phyloP scores from a whole-genome alignment of 306 rosid genomes.

The Casuarina equisetifolia region DNA sequence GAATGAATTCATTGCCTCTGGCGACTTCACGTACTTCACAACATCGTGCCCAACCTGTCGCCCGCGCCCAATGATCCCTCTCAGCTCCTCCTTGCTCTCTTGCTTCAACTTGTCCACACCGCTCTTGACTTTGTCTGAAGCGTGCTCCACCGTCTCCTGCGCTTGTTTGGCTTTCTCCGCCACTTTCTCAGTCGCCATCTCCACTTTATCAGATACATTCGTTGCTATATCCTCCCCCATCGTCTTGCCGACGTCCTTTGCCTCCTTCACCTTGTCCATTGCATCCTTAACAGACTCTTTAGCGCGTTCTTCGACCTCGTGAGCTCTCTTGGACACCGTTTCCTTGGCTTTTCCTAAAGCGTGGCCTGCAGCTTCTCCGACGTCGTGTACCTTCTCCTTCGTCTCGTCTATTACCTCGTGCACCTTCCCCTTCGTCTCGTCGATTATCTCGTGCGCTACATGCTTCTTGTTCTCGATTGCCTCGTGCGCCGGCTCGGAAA shows the following conservation, averaged over 20 bases:
- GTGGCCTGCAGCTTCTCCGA: constrained; percentile 18
- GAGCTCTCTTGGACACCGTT: constrained; percentile 15
- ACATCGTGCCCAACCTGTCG: not conserved
- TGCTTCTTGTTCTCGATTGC: constrained; percentile 13
- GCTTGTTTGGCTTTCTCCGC: not conserved
- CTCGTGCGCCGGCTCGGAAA: constrained; percentile 24
- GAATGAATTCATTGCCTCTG: constrained; percentile 2
- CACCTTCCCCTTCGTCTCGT: constrained; percentile 10
- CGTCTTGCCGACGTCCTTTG: constrained; percentile 28
- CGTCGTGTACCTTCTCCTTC: constrained; percentile 14
- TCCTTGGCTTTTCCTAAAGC: constrained; percentile 31
- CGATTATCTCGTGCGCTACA: not conserved
- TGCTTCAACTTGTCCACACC: not conserved
- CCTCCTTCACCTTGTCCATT: constrained; percentile 14
- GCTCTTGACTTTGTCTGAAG: constrained; percentile 8
- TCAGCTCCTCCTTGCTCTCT: not conserved
- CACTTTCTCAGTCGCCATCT: not conserved
- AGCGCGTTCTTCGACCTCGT: constrained; percentile 25
- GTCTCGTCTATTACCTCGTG: constrained; percentile 9
- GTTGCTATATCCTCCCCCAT: constrained; percentile 10
- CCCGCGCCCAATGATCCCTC: not conserved
- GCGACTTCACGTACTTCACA: not conserved
- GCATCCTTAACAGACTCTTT: constrained; percentile 28
- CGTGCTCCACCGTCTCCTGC: constrained; percentile 16
- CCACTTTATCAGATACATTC: constrained; percentile 27